Percentiles rank a stretch among this genome's conserved stretches.
Evolutionary conservation across 805 yeast genomes (phyloP).

Genomic region (Candida railenensis): DNA sequence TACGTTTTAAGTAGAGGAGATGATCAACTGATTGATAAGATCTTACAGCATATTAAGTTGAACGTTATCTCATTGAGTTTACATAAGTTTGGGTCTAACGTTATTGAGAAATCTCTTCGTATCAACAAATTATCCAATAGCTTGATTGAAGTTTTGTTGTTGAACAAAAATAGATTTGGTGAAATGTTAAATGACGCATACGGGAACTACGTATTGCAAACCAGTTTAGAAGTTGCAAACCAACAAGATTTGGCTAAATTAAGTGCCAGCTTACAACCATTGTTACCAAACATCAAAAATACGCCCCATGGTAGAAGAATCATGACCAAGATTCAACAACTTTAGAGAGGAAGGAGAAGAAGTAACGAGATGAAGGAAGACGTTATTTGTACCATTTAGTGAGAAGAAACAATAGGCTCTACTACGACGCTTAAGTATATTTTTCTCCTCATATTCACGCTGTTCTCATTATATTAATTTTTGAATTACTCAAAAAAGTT

Average conservation of each 20-base stretch:
- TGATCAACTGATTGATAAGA: slow-evolving; percentile 28
- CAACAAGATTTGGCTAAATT: slow-evolving; percentile 52
- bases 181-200: slow-evolving; percentile 54
- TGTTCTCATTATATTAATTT: neutral
- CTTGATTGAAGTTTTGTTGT: slow-evolving; percentile 45
- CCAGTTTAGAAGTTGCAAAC: slow-evolving; percentile 56
- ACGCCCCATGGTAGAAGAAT: slow-evolving; percentile 98
- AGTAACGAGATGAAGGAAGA: neutral
- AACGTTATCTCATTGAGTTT: slow-evolving; percentile 47
- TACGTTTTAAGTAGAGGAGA: slow-evolving; percentile 67
- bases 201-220: slow-evolving; percentile 60
- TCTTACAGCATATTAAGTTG: slow-evolving; percentile 34
- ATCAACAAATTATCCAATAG: slow-evolving; percentile 44
- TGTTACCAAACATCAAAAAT: slow-evolving; percentile 73
- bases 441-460: neutral
- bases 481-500: neutral
- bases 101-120: slow-evolving; percentile 55
- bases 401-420: too few relatives aligned
- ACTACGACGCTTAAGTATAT: too few relatives aligned
- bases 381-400: neutral
- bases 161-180: slow-evolving; percentile 31
- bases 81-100: slow-evolving; percentile 62
- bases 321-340: slow-evolving; percentile 56
- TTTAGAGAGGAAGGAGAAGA: neutral
- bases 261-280: slow-evolving; percentile 64